These are phyloP conservation scores for Xylaria sp. DNA, from an alignment of 495 filamentous ascomycete species.

Conservation along the genomic window DNA sequence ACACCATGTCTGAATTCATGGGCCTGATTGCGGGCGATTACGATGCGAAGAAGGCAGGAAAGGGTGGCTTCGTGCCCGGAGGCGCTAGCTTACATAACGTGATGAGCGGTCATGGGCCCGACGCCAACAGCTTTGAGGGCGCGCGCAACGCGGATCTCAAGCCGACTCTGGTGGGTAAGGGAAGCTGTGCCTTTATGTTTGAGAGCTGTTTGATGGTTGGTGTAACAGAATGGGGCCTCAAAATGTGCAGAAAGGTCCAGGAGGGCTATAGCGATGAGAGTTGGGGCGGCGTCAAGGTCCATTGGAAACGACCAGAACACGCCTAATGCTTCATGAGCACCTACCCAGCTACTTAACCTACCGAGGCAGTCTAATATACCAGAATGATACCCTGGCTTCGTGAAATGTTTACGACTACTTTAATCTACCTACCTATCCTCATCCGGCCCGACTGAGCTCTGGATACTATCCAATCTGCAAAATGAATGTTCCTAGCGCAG, in stretches of 20 bases:
- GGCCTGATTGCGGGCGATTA: constrained; percentile 73
- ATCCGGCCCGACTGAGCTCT: not conserved
- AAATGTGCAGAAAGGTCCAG: constrained; percentile 84
- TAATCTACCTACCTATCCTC: not conserved
- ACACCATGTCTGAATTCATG: constrained; percentile 87
- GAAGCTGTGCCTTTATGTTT: constrained; percentile 72
- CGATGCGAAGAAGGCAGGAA: constrained; percentile 57
- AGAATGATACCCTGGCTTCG: not conserved
- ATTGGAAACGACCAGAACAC: constrained; percentile 74
- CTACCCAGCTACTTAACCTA: no score
- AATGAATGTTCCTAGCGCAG: not conserved
- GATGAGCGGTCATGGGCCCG: constrained; percentile 66
- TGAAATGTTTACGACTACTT: not conserved
- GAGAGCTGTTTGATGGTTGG: constrained; percentile 83
- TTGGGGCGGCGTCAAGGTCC: constrained; percentile 79
- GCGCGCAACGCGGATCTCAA: constrained; percentile 62
- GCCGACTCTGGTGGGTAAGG: constrained; percentile 61
- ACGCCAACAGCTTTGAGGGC: constrained; percentile 70
- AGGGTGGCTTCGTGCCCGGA: constrained; percentile 64
- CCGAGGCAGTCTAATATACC: constrained; percentile 27
- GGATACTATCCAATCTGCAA: not conserved
- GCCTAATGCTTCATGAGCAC: no score
- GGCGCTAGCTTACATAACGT: constrained; percentile 65
- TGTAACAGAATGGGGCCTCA: constrained; percentile 89
- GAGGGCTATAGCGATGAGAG: constrained; percentile 83